A percentile compares a stretch with the other conserved stretches of the same genome.
These are phyloP conservation scores for Patellaria atrata DNA, from an alignment of 495 filamentous ascomycete genomes.

Conservation along the genomic window DNA sequence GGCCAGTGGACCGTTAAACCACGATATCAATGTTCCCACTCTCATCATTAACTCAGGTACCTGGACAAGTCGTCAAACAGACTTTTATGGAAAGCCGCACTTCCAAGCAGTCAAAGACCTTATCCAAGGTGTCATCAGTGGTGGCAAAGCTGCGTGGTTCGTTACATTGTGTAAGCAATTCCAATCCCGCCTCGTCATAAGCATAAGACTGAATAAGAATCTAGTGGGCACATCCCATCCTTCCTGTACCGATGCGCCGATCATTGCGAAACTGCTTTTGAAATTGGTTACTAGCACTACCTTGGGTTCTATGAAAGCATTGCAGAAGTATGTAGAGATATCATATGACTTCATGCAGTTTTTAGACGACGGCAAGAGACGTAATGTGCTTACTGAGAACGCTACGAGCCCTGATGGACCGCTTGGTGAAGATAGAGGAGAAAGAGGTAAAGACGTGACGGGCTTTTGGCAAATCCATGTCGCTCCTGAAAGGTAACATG, in stretches of 20 bases:
- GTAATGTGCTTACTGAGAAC: conserved; percentile 4
- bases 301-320: conserved; percentile 19
- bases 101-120: conserved; percentile 37
- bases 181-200: neutral
- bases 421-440: conserved; percentile 11
- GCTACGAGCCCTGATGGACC: conserved; percentile 10
- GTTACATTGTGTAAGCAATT: conserved; percentile 27
- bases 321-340: conserved; percentile 33
- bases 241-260: conserved; percentile 38
- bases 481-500: no score
- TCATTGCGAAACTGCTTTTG: conserved; percentile 35
- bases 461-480: no score
- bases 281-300: conserved; percentile 35
- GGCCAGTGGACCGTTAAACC: conserved; percentile 35
- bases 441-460: no score
- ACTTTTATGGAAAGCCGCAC: conserved; percentile 38
- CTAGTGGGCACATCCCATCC: conserved; percentile 36
- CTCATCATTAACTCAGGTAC: conserved; percentile 37
- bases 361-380: conserved; percentile 15
- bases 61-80: conserved; percentile 32
- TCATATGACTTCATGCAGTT: conserved; percentile 33
- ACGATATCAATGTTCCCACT: conserved; percentile 34
- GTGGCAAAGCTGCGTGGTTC: conserved; percentile 33
- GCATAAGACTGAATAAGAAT: conserved; percentile 1
- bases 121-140: conserved; percentile 15